Percentiles rank a stretch among this genome's conserved stretches.
These are phyloP conservation scores for Trichoderma gracile DNA, from an alignment of 2,329 filamentous ascomycete species.

Conservation along the genomic window DNA sequence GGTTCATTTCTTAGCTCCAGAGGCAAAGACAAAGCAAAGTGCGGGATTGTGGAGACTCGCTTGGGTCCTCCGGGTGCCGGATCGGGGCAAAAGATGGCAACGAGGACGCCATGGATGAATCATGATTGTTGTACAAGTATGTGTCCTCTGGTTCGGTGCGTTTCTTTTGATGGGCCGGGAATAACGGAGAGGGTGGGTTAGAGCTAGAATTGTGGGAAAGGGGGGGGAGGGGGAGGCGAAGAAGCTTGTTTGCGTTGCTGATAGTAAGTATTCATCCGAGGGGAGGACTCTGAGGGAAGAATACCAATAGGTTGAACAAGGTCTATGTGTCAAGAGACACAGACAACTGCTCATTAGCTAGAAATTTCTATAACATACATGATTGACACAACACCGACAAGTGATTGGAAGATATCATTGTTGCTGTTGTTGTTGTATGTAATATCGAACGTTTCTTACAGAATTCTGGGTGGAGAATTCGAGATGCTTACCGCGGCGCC, in stretches of 20 bases:
- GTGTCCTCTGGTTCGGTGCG: neutral
- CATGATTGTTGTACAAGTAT: too few relatives aligned
- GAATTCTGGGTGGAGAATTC: neutral
- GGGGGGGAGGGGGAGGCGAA: neutral
- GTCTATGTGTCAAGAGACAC: too few relatives aligned
- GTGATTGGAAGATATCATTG: too few relatives aligned
- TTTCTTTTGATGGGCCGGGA: neutral
- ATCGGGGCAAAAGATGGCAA: constrained; percentile 23
- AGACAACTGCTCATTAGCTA: too few relatives aligned
- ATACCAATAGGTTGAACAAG: neutral
- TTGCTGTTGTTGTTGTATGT: too few relatives aligned
- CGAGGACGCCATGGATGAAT: constrained; percentile 8
- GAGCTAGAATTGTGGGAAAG: too few relatives aligned
- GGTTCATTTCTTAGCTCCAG: neutral
- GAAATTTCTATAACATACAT: too few relatives aligned
- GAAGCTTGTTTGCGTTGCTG: neutral
- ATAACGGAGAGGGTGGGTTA: neutral
- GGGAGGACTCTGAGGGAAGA: neutral
- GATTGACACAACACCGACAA: too few relatives aligned
- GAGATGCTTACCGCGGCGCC: constrained; percentile 1
- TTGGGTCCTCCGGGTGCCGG: constrained; percentile 6
- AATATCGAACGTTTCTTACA: too few relatives aligned
- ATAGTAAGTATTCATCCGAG: too few relatives aligned
- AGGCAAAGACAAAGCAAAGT: neutral
- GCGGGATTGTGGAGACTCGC: constrained; percentile 6